Evolutionary conservation across 768 basidiomycete species (phyloP), one percentile per base, ranked within the genome.

Genomic region (Sarcodon aspratus): DNA sequence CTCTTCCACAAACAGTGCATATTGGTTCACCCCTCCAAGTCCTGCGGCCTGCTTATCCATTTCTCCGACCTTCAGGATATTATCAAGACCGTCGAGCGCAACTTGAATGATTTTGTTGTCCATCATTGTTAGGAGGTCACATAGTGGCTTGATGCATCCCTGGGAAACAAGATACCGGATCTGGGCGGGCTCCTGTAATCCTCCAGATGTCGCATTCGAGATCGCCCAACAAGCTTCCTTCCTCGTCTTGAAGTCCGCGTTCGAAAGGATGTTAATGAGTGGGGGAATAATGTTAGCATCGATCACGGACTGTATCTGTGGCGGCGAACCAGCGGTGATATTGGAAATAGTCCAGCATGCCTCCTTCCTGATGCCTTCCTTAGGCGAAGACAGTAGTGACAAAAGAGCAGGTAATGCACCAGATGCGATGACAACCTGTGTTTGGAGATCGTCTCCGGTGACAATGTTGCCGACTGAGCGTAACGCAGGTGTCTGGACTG

Each of bases 191-290:
- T 99, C 94, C 61, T 94, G 92, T 21, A 97, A 77, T 51, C 92
- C 96, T 54, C 96, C 96, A 36, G 94, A 96, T 18, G 96, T 99
- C 6, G 96, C 96, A 66, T 99, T 99, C 37, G 93, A 96, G 58
- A 99, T 91, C 9, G 96, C 96, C 96, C 96, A 99, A 72, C 94
- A 99, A 1, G 96, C 96, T 68, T 99, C 96, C 69, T 99, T 99
- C 65, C 90, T 83, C 43, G 96, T 97, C 74, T 97, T 98, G 78
- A 99, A 98, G 69, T 99, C 96, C 46, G 95, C 95, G 59, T 96
- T 84, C 61, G 84, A 82, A 49, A 99, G 83, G 59, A 98, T 97
- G 71, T 97, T 96, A 74, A 99, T 94, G 54, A 99, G 82, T 52
- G 95, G 95, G 45, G 95, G 95, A 51, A 98, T 82, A 60, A 99